Conservation (phyloP, 805 yeast genomes). For the Myxozyma mucilagina region DNA sequence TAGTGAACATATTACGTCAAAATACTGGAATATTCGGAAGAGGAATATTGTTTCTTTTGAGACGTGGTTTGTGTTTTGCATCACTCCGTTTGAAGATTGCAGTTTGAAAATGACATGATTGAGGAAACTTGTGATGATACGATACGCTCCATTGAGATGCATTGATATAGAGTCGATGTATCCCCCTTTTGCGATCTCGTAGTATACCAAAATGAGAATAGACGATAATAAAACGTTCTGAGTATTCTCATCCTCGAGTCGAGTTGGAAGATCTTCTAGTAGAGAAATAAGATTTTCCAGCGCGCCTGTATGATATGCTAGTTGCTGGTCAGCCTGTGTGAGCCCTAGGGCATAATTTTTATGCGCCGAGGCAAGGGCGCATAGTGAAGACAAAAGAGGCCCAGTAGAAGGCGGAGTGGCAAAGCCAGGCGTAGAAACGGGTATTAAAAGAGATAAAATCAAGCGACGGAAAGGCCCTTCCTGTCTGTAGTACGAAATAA, state of each 20-base stretch:
- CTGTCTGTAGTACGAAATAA: conserved; percentile 25
- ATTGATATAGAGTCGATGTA: conserved; percentile 23
- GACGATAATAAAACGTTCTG: conserved; percentile 27
- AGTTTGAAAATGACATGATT: conserved; percentile 21
- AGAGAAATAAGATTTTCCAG: conserved; percentile 20
- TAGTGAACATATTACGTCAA: conserved; percentile 30
- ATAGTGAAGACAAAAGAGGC: conserved; percentile 21
- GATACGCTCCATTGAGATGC: conserved; percentile 30
- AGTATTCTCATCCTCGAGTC: conserved; percentile 26
- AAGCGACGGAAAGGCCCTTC: conserved; percentile 24
- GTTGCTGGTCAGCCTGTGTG: conserved; percentile 11
- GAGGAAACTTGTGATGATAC: conserved; percentile 26
- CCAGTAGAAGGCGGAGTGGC: background rate
- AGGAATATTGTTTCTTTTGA: conserved; percentile 26
- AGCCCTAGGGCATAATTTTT: conserved; percentile 20
- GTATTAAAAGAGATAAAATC: conserved; percentile 21
- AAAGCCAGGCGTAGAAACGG: conserved; percentile 1
- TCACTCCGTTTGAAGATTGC: conserved; percentile 9
- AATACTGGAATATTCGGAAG: conserved; percentile 30
- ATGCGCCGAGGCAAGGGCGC: conserved; percentile 31
- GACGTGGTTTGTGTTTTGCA: background rate
- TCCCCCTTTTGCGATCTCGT: conserved; percentile 31
- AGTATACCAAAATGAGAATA: conserved; percentile 27
- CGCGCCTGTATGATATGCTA: conserved; percentile 27
- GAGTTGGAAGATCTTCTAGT: conserved; percentile 18